A percentile compares a stretch with the other conserved stretches of the same genome.
phyloP scores from a whole-genome alignment of 148 eudicot species.

The Fagopyrum homotropicum region DNA sequence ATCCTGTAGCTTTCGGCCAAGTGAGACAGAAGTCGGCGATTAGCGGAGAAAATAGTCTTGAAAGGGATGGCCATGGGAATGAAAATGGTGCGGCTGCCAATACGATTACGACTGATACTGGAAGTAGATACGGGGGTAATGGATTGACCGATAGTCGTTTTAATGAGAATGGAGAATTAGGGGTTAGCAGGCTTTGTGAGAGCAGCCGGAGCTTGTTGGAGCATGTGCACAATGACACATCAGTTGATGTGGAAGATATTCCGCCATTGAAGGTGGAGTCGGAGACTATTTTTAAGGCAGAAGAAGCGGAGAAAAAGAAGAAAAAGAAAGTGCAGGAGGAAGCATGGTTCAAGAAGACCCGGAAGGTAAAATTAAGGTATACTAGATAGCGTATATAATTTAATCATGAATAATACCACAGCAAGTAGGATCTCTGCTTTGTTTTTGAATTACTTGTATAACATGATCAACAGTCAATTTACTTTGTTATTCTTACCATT shows the following conservation, averaged over 20 bases:
- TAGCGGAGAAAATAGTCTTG: constrained; percentile 25
- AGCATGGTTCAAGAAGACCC: constrained; percentile 75
- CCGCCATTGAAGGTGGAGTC: constrained; percentile 20
- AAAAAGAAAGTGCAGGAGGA: constrained; percentile 84
- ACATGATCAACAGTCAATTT: neutral
- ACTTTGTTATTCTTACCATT: neutral
- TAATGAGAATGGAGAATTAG: constrained; percentile 31
- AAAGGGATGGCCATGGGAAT: constrained; percentile 22
- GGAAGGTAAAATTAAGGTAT: constrained; percentile 58
- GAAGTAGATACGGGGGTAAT: neutral
- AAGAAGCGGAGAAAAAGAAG: constrained; percentile 2
- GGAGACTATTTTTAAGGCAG: neutral
- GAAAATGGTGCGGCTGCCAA: constrained; percentile 24
- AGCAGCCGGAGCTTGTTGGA: neutral
- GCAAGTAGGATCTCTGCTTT: neutral
- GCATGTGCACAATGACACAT: constrained; percentile 29
- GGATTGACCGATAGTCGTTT: constrained; percentile 27
- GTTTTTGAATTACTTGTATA: neutral
- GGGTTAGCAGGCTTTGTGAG: neutral
- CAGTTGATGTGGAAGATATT: constrained; percentile 18
- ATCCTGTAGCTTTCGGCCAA: constrained; percentile 25
- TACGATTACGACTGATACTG: constrained; percentile 26
- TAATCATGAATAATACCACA: neutral
- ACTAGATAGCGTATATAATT: neutral
- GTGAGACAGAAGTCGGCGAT: constrained; percentile 31